These are phyloP conservation scores for Coemansia reversa DNA, from an alignment of 192 early-diverging fungal genomes.

Conservation along the genomic window DNA sequence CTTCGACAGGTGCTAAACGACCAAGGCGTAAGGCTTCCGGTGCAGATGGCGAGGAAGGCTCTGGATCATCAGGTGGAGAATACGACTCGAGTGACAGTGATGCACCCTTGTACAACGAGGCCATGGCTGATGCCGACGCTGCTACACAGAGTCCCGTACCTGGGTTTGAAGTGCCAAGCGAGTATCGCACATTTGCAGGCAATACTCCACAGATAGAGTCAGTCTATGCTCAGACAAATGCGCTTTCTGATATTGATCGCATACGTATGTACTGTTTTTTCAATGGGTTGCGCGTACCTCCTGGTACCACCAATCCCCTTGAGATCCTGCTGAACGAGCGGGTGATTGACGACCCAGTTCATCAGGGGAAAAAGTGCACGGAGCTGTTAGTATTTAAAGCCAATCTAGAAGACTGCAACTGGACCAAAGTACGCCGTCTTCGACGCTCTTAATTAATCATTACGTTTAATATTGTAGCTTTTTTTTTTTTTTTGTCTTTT, in stretches of 20 bases:
- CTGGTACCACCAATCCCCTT: conserved; percentile 10
- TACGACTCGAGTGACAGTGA: not conserved
- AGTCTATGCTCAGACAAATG: conserved; percentile 38
- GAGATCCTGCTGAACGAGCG: conserved; percentile 37
- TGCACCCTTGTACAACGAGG: conserved; percentile 5
- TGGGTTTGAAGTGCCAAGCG: conserved; percentile 21
- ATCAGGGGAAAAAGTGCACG: conserved; percentile 21
- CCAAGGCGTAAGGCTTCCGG: not conserved
- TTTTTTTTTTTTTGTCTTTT: conserved; percentile 3
- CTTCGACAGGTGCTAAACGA: conserved; percentile 5
- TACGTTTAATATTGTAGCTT: not conserved
- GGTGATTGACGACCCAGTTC: conserved; percentile 15
- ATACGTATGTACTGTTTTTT: conserved; percentile 51
- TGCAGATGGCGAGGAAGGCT: conserved; percentile 2
- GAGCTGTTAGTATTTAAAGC: conserved; percentile 34
- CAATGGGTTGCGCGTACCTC: conserved; percentile 22
- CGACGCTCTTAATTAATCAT: conserved; percentile 2
- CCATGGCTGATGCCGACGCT: too few species aligned
- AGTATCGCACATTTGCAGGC: conserved; percentile 35
- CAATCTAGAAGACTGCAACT: conserved; percentile 16
- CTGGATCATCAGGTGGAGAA: conserved; percentile 21
- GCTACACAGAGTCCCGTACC: not conserved
- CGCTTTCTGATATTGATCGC: conserved; percentile 28
- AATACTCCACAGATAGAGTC: conserved; percentile 21
- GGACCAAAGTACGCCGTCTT: conserved; percentile 32